Conservation (phyloP, 2,329 filamentous ascomycete genomes). For the Aspergillus clavatus region DNA sequence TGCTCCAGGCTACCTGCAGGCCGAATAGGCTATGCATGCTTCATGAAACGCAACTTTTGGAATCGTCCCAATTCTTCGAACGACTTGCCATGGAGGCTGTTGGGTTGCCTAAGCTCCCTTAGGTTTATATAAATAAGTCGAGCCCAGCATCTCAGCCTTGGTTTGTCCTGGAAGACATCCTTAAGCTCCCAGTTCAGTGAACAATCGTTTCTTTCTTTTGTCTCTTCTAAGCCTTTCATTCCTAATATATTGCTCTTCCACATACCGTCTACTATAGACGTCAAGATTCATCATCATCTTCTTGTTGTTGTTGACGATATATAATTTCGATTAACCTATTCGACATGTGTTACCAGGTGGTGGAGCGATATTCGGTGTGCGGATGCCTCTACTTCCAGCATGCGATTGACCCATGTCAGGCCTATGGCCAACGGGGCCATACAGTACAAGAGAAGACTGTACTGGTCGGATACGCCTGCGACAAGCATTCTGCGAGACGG, state of each 20-base stretch:
- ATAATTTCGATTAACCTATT: conserved; percentile 1
- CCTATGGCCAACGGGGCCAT: conserved; percentile 71
- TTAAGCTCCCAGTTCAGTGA: neutral
- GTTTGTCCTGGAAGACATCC: neutral
- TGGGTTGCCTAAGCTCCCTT: conserved; percentile 1
- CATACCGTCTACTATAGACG: neutral
- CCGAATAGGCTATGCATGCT: neutral
- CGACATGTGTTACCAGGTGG: conserved; percentile 79
- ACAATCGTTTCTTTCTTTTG: neutral
- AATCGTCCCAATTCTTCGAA: neutral
- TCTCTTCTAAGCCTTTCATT: neutral
- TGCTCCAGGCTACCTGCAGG: neutral
- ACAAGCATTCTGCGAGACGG: conserved; percentile 43
- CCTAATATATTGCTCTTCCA: neutral
- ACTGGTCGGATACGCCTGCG: conserved; percentile 76
- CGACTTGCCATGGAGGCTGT: neutral
- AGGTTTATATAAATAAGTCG: conserved; percentile 1
- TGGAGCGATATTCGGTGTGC: conserved; percentile 83
- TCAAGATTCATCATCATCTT: neutral
- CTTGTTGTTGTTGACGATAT: no score
- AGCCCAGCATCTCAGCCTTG: neutral
- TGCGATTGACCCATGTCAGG: conserved; percentile 73
- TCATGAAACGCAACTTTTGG: neutral
- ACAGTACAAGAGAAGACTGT: conserved; percentile 68
- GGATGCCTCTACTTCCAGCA: conserved; percentile 85